Base-by-base conservation (phyloP, 257 asterid genomes). In the Solanum paucissectum region DNA sequence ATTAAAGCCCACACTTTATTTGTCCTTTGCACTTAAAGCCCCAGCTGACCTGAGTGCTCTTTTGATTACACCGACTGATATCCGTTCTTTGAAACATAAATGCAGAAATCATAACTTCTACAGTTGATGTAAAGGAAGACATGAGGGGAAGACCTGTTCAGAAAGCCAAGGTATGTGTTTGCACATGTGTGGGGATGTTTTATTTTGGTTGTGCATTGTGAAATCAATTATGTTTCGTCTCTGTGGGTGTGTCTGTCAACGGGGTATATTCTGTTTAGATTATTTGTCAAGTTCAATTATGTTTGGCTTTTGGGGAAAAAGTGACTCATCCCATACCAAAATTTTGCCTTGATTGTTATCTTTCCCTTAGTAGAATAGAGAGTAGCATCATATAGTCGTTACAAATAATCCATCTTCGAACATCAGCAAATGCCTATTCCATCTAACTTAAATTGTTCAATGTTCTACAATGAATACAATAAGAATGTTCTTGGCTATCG, bases 81-180 rank as follows among this genome's bases (percentile, higher is more conserved):
- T 12, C 60, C 2, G n/a, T n/a, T 83, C 34, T 74, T 27, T 25
- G 12, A 75, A 14, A 20, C 40, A 38, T 79, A 55, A 73, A 66
- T 55, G 94, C 87, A 96, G 99, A 92, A 88, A 96, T 96, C 90
- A 91, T 72, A 90, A 96, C 98, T 87, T 94, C 98, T 83, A 95
- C 98, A 9, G 98, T 96, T 88, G 99, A 96, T 87, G 92, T 95
- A 87, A 95, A 90, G 84, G 99, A 96, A 86, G 99, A 96, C 58
- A 90, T 94, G 34, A 91, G 96, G 36, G 98, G 98, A 84, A 91
- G 99, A 60, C 94, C 98, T 3, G 90, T 93, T 88, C 97, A 93
- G 52, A 96, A 96, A 89, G 97, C 98, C 75, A 96, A 95, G 95
- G 99, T 93, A 88, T 58, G 88, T 85, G 27, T 52, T 3, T 66